Evolutionary conservation across 768 basidiomycete genomes (phyloP), one percentile per base, ranked within the genome.

Genomic region (Inosperma sp.): DNA sequence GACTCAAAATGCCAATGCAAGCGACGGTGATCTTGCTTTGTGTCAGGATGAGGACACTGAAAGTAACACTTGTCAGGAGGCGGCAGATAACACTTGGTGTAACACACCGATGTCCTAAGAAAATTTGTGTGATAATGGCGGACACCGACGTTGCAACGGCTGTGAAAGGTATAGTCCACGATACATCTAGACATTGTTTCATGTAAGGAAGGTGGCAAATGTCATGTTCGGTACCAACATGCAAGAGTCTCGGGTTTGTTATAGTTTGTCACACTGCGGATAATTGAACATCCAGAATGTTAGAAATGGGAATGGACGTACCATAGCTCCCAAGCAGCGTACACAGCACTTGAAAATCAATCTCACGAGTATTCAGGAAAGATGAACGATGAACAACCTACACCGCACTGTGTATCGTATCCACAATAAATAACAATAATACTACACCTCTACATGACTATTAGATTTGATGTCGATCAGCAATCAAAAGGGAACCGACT

Each of bases 111-210:
- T 73, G 66, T 1, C 66, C 72, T 22, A 80, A 65, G 63, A 76
- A 80, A 29, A 64, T 47, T 54, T 81, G 79, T 0, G 78, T 77
- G n/a, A 78, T 65, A 26, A 79, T 59, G 0, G 77, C 78, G 14
- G 75, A 71, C 5, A 77, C 58, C 1, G 75, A 64, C 5, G 72
- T 77, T 5, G 71, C 74, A 17, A 72, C 62, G 4, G 78, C 74
- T 0, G 77, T 80, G 49, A 80, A 76, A 2, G 74, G 72, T 37
- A 77, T 74, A 3, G 73, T 73, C 77, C 79, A 80, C n/a, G 62
- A 62, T 42, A 71, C 69, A 33, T 59, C 75, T 77, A 14, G 6
- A 56, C 2, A 42, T 7, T 53, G 4, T 1, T 1, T 21, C 3
- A 54, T 44, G 1, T 31, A 26, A 22, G 6, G 3, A 7, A 14